These are phyloP conservation scores for Leccinum subfulvum DNA, from an alignment of 1,284 basidiomycete genomes.

Conservation along the genomic window DNA sequence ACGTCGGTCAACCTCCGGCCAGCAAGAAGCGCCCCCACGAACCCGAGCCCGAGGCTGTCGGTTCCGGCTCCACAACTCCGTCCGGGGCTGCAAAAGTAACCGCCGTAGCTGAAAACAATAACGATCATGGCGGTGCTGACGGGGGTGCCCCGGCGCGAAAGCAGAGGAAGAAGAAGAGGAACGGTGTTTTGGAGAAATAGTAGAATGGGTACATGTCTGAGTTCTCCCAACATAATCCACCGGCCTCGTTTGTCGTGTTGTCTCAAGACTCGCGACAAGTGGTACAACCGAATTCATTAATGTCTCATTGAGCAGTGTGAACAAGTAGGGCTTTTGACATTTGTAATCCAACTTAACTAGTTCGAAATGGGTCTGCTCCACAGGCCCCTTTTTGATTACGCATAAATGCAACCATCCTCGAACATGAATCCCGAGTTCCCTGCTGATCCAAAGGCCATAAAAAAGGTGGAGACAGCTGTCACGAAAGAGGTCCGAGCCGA, in stretches of 20 bases:
- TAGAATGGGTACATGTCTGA: not conserved
- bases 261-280: not conserved
- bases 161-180: conserved; percentile 24
- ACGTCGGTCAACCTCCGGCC: not conserved
- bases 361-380: conserved; percentile 5
- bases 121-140: not conserved
- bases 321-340: not conserved
- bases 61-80: not conserved
- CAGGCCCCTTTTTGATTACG: not conserved
- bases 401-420: not conserved
- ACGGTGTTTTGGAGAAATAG: not conserved
- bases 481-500: conserved; percentile 47
- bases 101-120: not conserved
- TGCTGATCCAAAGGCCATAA: conserved; percentile 29
- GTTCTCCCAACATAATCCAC: not conserved
- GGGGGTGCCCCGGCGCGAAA: conserved; percentile 15
- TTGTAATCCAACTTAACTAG: not conserved
- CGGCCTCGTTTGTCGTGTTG: not conserved
- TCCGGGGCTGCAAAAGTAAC: conserved; percentile 1
- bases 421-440: conserved; percentile 20
- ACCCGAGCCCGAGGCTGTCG: conserved; percentile 4
- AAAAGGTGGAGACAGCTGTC: conserved; percentile 48
- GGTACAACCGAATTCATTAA: too few relatives aligned
- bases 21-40: conserved; percentile 25
- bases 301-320: too few relatives aligned